These are phyloP conservation scores for Murraya koenigii DNA, from an alignment of 345 rosid species.

Conservation along the genomic window DNA sequence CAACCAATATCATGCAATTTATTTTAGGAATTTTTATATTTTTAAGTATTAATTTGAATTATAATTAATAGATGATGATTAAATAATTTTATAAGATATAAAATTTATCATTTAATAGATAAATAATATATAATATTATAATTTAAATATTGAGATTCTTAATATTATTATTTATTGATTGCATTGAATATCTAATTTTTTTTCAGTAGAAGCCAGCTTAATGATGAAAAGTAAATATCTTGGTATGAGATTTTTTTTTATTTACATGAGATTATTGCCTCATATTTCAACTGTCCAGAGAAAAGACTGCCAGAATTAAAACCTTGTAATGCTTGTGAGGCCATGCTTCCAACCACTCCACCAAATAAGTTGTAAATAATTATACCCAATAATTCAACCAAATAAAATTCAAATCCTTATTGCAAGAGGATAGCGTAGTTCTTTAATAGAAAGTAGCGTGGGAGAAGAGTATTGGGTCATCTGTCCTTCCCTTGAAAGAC, in stretches of 20 bases:
- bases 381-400: neutral
- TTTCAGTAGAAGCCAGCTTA: too few relatives aligned
- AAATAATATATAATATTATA: rapidly evolving
- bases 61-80: too few relatives aligned
- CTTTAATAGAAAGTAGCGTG: too few relatives aligned
- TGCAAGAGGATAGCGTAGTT: conserved; percentile 1
- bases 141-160: rapidly evolving
- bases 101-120: too few relatives aligned
- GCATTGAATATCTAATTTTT: neutral
- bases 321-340: too few relatives aligned
- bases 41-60: too few relatives aligned
- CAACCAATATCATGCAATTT: neutral
- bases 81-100: too few relatives aligned
- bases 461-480: conserved; percentile 15
- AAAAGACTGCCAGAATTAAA: too few relatives aligned
- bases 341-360: too few relatives aligned
- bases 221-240: neutral
- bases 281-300: too few relatives aligned
- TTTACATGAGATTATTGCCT: too few relatives aligned
- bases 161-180: neutral
- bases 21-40: too few relatives aligned
- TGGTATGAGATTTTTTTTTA: neutral
- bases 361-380: neutral
- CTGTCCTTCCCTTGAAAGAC: neutral
- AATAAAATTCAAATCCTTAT: neutral